Conservation (phyloP, 805 yeast species). For the Metschnikowia lochheadii region DNA sequence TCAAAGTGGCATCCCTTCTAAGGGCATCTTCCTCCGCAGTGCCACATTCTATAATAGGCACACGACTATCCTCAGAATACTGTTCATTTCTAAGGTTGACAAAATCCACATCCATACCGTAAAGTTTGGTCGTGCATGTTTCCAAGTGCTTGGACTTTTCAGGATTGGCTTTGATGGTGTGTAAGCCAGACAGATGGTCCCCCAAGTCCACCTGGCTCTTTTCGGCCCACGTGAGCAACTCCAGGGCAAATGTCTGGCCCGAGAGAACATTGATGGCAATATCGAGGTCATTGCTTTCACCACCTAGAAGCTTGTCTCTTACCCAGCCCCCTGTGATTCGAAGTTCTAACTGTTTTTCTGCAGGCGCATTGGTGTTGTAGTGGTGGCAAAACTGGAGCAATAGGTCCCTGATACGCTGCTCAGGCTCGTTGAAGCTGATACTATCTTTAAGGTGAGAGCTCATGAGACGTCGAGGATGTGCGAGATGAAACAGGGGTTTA, state of each 20-base stretch:
- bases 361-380: conserved; percentile 25
- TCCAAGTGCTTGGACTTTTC: conserved; percentile 95
- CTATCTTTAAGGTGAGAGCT: not conserved
- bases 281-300: conserved; percentile 80
- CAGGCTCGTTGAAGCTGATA: conserved; percentile 38
- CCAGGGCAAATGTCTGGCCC: conserved; percentile 81
- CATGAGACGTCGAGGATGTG: not conserved
- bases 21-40: conserved; percentile 89
- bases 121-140: conserved; percentile 88
- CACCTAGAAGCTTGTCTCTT: conserved; percentile 83
- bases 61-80: conserved; percentile 77
- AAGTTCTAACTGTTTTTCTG: conserved; percentile 41
- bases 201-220: conserved; percentile 25
- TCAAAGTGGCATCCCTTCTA: conserved; percentile 92
- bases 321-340: conserved; percentile 99
- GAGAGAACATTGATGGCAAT: conserved; percentile 82
- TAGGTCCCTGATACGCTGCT: conserved; percentile 36
- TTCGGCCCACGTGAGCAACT: conserved; percentile 48
- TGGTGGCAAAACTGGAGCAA: conserved; percentile 39
- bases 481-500: not conserved
- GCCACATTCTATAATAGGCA: conserved; percentile 81
- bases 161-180: conserved; percentile 87
- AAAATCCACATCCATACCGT: conserved; percentile 84
- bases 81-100: conserved; percentile 87
- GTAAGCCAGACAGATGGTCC: conserved; percentile 42